Evolutionary conservation across 306 rosid species (phyloP).

Genomic region (Acacia acuminata): DNA sequence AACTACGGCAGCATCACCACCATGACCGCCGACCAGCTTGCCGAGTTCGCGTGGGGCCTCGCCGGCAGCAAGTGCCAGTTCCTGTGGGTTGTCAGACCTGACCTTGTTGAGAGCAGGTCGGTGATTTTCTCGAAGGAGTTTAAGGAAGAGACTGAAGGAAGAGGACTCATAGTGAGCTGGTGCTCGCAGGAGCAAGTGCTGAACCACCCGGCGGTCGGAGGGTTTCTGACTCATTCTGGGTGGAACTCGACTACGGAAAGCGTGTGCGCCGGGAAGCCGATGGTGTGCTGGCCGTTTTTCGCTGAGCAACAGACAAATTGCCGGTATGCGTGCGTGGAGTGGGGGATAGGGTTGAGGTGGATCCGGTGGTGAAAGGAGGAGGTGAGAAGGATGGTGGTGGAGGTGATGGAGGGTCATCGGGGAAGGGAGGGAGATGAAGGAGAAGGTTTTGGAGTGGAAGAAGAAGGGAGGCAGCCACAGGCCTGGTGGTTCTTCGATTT

Average conservation of each 20-base stretch:
- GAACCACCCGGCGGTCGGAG: slow-evolving; percentile 15
- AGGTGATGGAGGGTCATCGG: background rate
- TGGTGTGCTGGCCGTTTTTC: slow-evolving; percentile 38
- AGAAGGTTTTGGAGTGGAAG: slow-evolving; percentile 24
- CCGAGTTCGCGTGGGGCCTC: slow-evolving; percentile 38
- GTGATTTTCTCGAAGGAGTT: slow-evolving; percentile 16
- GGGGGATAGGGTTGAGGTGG: slow-evolving; percentile 27
- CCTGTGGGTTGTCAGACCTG: slow-evolving; percentile 38
- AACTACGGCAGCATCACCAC: slow-evolving; percentile 32
- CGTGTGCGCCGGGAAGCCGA: slow-evolving; percentile 12
- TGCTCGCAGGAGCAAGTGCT: slow-evolving; percentile 31
- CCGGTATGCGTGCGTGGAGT: slow-evolving; percentile 23
- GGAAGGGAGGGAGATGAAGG: slow-evolving; percentile 2
- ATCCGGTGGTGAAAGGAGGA: background rate
- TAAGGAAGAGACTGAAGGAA: background rate
- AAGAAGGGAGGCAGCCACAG: background rate
- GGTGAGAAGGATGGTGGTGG: slow-evolving; percentile 8
- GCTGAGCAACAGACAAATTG: slow-evolving; percentile 27
- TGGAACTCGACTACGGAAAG: slow-evolving; percentile 26
- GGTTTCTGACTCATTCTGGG: slow-evolving; percentile 14
- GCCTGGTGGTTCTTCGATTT: slow-evolving; percentile 6
- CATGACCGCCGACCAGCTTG: slow-evolving; percentile 4
- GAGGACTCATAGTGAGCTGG: slow-evolving; percentile 26
- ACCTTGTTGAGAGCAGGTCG: slow-evolving; percentile 13
- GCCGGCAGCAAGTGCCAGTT: slow-evolving; percentile 30